Evolutionary conservation across 495 filamentous ascomycete species (phyloP), one percentile per base, ranked within the genome.

Genomic region (Trichoderma reesei): DNA sequence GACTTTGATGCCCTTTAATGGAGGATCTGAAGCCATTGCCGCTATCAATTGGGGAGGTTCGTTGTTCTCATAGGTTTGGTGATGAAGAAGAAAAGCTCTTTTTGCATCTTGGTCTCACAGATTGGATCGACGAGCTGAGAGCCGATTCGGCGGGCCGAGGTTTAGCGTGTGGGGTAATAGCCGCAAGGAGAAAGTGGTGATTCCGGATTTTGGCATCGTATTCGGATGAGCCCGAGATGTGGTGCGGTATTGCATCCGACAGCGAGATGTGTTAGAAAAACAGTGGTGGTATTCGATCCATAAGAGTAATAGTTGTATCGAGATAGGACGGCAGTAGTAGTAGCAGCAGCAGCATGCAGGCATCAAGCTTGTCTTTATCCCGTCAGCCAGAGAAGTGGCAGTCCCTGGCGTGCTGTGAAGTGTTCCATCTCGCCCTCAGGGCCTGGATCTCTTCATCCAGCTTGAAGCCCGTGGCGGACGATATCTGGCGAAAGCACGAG

Each of bases 1-100:
- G 64, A 96, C 92, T 63, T 87, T 87, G 65, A 94, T 76, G 59
- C 89, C 90, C 9, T 80, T 75, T 38, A 98, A 82, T 11, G 92
- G 90, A 14, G 86, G 85, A 65, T 73, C 61, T 4, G 38, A 38
- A 39, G 38, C 31, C 18, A 13, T 48, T 6, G n/a, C 59, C 33
- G 8, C 59, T 16, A 61, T 38, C 11, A 41, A 26, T 16, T 10
- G 16, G 18, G 33, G 4, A 39, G 59, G 5, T 2, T 41, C 16
- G 36, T 8, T 41, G 59, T 13, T 61, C 6, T 13, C n/a, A 5
- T 38, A 6, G 10, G 14, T 39, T 34, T 34, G 3, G 20, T 34
- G 51, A 34, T 14, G 11, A 10, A 51, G 46, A 54, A 44, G 41
- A n/a, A n/a, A 26, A 26, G 26, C 26, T 48, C 18, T 0, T 48